A percentile compares a stretch with the other conserved stretches of the same genome.
Conservation (phyloP, 371 early-diverging fungal species). For the Circinella minor region DNA sequence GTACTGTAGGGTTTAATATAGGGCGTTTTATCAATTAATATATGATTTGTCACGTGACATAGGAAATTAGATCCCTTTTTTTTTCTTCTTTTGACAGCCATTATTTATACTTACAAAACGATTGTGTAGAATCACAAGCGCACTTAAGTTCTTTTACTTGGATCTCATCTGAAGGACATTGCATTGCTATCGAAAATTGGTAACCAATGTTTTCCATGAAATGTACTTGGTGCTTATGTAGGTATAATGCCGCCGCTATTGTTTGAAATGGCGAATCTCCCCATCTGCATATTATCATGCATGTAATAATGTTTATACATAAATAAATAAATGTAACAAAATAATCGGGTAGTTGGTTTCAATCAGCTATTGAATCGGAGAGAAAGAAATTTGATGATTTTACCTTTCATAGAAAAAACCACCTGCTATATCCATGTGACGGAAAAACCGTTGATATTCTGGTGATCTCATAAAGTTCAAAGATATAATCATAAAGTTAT, state of each 20-base stretch:
- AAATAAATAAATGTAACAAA: not conserved
- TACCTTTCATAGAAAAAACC: constrained; percentile 93
- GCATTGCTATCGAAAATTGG: constrained; percentile 14
- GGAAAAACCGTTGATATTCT: constrained; percentile 77
- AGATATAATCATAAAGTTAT: constrained; percentile 42
- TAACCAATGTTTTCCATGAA: constrained; percentile 25
- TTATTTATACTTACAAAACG: constrained; percentile 16
- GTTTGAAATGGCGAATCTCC: constrained; percentile 66
- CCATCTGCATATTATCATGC: constrained; percentile 63
- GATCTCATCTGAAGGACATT: constrained; percentile 16
- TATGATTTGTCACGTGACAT: not conserved
- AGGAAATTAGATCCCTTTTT: not conserved
- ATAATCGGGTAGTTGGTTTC: not conserved
- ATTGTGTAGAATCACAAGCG: constrained; percentile 14
- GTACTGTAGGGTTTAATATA: not conserved
- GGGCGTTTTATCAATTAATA: not conserved
- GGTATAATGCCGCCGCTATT: constrained; percentile 80
- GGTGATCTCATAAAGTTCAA: constrained; percentile 40
- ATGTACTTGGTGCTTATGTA: constrained; percentile 38
- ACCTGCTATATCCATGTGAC: constrained; percentile 76
- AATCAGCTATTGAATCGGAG: too few species aligned
- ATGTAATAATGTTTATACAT: not conserved
- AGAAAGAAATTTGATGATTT: not conserved
- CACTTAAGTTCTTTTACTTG: constrained; percentile 7
- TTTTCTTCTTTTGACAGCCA: not conserved